Percentiles rank a stretch among this genome's conserved stretches.
Conservation (phyloP, 2,329 filamentous ascomycete species). For the Aspergillus ochraceoroseus region DNA sequence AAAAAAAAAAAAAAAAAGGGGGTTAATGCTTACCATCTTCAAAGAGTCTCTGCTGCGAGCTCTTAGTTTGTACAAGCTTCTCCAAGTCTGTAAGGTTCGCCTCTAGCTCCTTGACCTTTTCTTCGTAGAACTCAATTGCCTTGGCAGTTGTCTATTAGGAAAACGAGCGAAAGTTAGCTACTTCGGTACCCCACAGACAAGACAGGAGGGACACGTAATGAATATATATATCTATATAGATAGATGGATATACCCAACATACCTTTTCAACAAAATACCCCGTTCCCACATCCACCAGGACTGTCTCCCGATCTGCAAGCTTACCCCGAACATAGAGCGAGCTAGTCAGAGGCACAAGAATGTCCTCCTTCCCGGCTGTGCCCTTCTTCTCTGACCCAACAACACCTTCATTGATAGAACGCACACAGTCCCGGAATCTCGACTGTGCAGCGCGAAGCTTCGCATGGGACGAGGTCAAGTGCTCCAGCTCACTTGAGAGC, state of each 20-base stretch:
- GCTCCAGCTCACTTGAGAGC: slow-evolving; percentile 91
- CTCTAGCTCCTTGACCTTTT: slow-evolving; percentile 62
- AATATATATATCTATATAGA: no score
- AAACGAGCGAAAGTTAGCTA: slow-evolving; percentile 8
- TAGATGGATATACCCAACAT: no score
- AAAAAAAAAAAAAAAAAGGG: background rate
- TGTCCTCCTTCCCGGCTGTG: slow-evolving; percentile 41
- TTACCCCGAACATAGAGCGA: slow-evolving; percentile 89
- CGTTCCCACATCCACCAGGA: slow-evolving; percentile 88
- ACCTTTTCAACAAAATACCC: slow-evolving; percentile 95
- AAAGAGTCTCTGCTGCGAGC: slow-evolving; percentile 74
- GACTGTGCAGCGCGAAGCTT: slow-evolving; percentile 84
- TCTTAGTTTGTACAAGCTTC: slow-evolving; percentile 68
- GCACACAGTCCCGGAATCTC: slow-evolving; percentile 87
- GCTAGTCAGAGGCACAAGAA: slow-evolving; percentile 90
- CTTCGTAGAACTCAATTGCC: slow-evolving; percentile 62
- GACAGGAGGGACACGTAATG: background rate
- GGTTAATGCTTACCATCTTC: slow-evolving; percentile 67
- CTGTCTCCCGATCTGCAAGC: slow-evolving; percentile 66
- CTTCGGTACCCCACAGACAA: background rate
- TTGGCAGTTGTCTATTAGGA: slow-evolving; percentile 50
- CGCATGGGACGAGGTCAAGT: slow-evolving; percentile 82
- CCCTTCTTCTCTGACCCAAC: slow-evolving; percentile 34
- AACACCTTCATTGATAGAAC: slow-evolving; percentile 63
- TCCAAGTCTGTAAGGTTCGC: slow-evolving; percentile 64